Evolutionary conservation across 2,329 filamentous ascomycete species (phyloP).

Genomic region (Cercospora zeae-maydis): DNA sequence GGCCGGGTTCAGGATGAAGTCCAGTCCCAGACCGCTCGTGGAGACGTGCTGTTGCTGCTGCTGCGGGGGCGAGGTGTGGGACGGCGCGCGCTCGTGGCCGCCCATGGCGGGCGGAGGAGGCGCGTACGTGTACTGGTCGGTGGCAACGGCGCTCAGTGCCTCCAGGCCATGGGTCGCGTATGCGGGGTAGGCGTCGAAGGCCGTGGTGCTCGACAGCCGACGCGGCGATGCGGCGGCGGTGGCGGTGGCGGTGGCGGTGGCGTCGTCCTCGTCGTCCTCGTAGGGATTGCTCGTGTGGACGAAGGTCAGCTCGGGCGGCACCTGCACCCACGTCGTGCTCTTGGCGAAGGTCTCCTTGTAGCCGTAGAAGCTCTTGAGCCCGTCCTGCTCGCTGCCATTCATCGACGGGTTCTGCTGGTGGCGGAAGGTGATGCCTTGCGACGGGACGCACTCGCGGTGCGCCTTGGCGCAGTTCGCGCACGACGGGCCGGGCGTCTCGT

Average conservation of each 20-base stretch:
- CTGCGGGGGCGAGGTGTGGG: conserved; percentile 22
- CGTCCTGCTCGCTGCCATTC: conserved; percentile 51
- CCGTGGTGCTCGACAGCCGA: background rate
- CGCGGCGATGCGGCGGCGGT: background rate
- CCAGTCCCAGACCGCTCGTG: conserved; percentile 45
- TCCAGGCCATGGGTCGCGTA: conserved; percentile 51
- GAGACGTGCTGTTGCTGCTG: conserved; percentile 15
- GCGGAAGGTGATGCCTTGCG: conserved; percentile 62
- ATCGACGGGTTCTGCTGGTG: conserved; percentile 68
- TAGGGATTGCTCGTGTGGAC: conserved; percentile 61
- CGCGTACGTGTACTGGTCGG: conserved; percentile 41
- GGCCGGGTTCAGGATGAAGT: conserved; percentile 54
- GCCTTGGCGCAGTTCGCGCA: conserved; percentile 62
- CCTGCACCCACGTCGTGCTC: conserved; percentile 59
- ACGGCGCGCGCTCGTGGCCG: conserved; percentile 24
- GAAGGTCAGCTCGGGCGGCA: conserved; percentile 60
- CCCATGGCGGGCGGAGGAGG: conserved; percentile 31
- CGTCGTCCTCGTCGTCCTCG: conserved; percentile 43
- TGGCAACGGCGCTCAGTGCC: conserved; percentile 52
- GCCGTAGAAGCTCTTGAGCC: conserved; percentile 60
- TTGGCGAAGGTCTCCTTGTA: conserved; percentile 64
- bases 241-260: background rate
- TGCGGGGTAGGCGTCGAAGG: conserved; percentile 19
- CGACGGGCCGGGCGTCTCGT: conserved; percentile 55
- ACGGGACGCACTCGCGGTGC: conserved; percentile 57